Percentiles rank a stretch among this genome's conserved stretches.
Conservation (phyloP, 2,329 filamentous ascomycete species). For the Fusarium lyarnte region DNA sequence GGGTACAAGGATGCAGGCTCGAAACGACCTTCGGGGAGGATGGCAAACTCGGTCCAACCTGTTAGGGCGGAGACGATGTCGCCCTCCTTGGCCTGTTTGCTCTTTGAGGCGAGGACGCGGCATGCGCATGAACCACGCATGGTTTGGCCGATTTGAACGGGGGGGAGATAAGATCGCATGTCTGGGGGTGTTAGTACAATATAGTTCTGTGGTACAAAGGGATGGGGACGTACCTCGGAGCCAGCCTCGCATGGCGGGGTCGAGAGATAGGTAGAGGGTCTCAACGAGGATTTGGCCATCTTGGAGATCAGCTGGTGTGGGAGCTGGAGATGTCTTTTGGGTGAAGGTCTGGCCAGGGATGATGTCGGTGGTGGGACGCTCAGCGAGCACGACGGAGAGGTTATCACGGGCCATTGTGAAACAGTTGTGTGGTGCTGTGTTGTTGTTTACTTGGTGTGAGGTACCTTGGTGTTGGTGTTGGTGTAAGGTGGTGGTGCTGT, state of each 20-base stretch:
- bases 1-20: conserved; percentile 55
- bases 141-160: conserved; percentile 72
- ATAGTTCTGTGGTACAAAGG: background rate
- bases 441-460: background rate
- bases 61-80: conserved; percentile 63
- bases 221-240: conserved; percentile 59
- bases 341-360: conserved; percentile 73
- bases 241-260: conserved; percentile 82
- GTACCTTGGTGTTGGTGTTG: background rate
- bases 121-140: conserved; percentile 73
- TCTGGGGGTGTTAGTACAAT: conserved; percentile 45
- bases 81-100: conserved; percentile 63
- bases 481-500: background rate
- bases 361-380: conserved; percentile 69
- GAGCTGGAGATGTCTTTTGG: conserved; percentile 60
- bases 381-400: conserved; percentile 66
- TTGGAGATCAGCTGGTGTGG: conserved; percentile 63
- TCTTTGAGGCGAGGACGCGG: conserved; percentile 70
- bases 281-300: conserved; percentile 72
- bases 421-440: background rate
- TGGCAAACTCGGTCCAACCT: conserved; percentile 75
- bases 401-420: conserved; percentile 56
- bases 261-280: conserved; percentile 72
- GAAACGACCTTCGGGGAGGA: conserved; percentile 63
- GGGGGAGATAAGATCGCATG: conserved; percentile 69